Conservation (phyloP, 1,284 basidiomycete genomes). For the Puccinia novopanici region DNA sequence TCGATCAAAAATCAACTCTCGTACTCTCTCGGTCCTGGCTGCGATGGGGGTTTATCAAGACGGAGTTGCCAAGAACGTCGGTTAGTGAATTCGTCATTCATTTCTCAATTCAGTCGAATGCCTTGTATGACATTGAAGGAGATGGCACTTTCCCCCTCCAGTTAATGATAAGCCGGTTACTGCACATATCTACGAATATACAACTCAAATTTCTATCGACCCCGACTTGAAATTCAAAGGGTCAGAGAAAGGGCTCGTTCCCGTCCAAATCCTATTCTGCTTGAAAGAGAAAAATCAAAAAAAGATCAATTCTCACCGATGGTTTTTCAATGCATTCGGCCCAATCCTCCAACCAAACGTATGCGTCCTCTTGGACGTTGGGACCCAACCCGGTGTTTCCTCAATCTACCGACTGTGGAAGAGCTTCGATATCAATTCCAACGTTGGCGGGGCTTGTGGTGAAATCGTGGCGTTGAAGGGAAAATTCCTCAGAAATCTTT, state of each 20-base stretch:
- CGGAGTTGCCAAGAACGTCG: constrained; percentile 73
- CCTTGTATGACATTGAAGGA: neutral
- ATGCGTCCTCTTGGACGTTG: constrained; percentile 90
- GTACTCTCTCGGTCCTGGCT: constrained; percentile 75
- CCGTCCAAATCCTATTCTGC: constrained; percentile 90
- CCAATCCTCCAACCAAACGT: constrained; percentile 70
- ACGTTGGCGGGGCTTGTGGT: constrained; percentile 94
- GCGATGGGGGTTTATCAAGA: constrained; percentile 85
- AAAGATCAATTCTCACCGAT: constrained; percentile 73
- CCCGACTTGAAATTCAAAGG: constrained; percentile 79
- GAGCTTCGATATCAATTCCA: constrained; percentile 91
- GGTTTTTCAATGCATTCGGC: constrained; percentile 62
- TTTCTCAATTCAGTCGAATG: neutral
- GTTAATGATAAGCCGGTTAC: constrained; percentile 82
- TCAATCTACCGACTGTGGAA: constrained; percentile 96
- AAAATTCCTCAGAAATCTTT: constrained; percentile 71
- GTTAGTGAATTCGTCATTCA: constrained; percentile 30
- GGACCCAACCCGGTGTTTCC: constrained; percentile 84
- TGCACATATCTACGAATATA: constrained; percentile 91
- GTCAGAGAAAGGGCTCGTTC: constrained; percentile 75
- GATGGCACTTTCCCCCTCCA: constrained; percentile 55
- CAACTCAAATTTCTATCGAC: constrained; percentile 76
- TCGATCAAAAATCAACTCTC: constrained; percentile 77
- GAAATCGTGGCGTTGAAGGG: constrained; percentile 92
- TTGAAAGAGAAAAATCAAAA: constrained; percentile 90